Base-by-base conservation (phyloP, 2,329 filamentous ascomycete genomes). In the Neofusicoccum laricinum region DNA sequence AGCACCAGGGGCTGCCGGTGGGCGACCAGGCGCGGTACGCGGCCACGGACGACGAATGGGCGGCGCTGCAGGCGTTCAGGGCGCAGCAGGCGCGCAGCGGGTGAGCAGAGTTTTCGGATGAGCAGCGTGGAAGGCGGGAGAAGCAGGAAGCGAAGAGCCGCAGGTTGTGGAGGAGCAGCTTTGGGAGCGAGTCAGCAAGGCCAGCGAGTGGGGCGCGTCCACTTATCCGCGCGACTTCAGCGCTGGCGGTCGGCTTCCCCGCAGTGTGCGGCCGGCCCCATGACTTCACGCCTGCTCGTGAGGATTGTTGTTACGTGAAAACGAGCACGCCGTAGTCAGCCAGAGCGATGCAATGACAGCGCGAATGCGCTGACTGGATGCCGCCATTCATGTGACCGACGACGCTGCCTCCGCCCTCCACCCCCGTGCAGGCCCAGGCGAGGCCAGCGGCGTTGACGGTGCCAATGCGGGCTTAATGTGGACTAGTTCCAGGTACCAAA, bases 1-100 rank as follows among this genome's bases (percentile, higher is more conserved):
- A 84, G 74, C 87, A 89, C 75, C 75, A 83, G 71, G 79, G 71
- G 57, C 68, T 88, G 67, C 71, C 78, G 1, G 68, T 72, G 15
- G 71, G 68, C 38, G 65, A 61, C 7, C 71, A 71, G 7, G 75
- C 75, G 62, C 65, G 68, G 19, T 68, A 72, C 5, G 73, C 73
- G 32, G 68, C 67, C 64, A 70, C 71, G 51, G 74, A 73, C 19
- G 65, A 66, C 34, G 64, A 66, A 36, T 64, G 41, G 61, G 45
- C 53, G 61, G 46, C 46, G 40, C 41, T 77, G 70, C 70, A 73
- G 67, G 69, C 67, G 63, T 74, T 73, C 61, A 70, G 76, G 64
- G 71, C 67, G 8, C 64, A 68, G 32, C 70, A 66, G 59, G 49
- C 30, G 19, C n/a, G 21, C 19, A n/a, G 36, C 17, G 36, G 63